Evolutionary conservation across 2,329 filamentous ascomycete genomes (phyloP), one percentile per base, ranked within the genome.

Genomic region (Colletotrichum theobromicola): DNA sequence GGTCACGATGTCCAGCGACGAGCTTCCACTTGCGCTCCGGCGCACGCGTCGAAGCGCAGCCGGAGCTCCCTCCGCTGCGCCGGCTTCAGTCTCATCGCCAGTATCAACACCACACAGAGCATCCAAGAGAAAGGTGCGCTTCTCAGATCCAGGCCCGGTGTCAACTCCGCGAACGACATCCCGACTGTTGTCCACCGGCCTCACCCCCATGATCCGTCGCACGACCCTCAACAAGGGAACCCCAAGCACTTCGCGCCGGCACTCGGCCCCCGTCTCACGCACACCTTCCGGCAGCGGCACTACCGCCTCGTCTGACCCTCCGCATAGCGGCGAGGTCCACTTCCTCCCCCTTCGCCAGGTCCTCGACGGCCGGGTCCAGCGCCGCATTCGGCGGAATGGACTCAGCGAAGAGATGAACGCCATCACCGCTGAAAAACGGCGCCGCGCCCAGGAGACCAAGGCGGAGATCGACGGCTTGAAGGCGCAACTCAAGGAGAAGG

Each of bases 401-500:
- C 79, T 92, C 7, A 91, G 90, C 76, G 90, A 90, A 76, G 88
- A 92, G 81, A 88, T 91, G 82, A 89, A 91, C 79, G 80, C 81
- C 15, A 87, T 91, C 67, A 83, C 87, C 9, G 82, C 83, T 9
- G 87, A 89, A 71, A 89, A 87, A 79, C 85, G 82, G 57, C 83
- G 81, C 18, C 82, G 83, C 55, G 81, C 82, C 1, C 81, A 80
- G 67, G 80, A 85, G 34, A 81, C 85, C 12, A 83, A 83, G 57
- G 83, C 82, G 0, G 89, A 93, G 79, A 82, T 93, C 3, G 83
- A 86, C 9, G 82, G 83, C 10, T 85, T 93, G 12, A 86, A 82
- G 53, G 79, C 80, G 0, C 86, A 91, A 64, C 79, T 93, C 9
- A 85, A 84, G 7, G 83, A 83, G 3, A 87, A 87, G 55, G 89